Base-by-base conservation (phyloP, 768 basidiomycete species). In the Hypholoma fasciculare region DNA sequence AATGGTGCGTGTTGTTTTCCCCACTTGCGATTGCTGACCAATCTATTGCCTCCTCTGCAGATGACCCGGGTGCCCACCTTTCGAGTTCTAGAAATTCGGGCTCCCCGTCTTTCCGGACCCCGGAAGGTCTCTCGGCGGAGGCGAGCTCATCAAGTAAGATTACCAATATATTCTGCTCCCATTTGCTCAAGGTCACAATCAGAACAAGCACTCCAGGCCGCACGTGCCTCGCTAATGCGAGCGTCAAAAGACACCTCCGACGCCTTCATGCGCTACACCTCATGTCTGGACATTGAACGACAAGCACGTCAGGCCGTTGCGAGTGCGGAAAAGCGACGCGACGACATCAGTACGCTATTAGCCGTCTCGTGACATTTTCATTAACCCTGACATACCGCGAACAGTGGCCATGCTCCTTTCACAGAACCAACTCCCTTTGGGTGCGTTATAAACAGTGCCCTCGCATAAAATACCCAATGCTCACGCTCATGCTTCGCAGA, bases 161-260 rank as follows among this genome's bases (percentile, higher is more conserved):
- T 55, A 53, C 54, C 48, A 48, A 17, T 56, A 26, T 49, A 49
- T 56, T 58, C 46, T 27, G 43, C 60, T 54, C 36, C 59, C 49
- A 63, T 59, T 59, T 65, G 58, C 58, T 57, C 62, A 69, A 56
- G 23, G 67, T 54, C 27, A 57, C 52, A 26, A 54, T 49, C 57
- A 87, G 84, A 83, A 63, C 81, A 86, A 78, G 81, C 81, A 60
- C 76, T 90, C 46, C 83, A 85, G 69, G 82, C 79, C 50, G 81
- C 86, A 17, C 85, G 87, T 34, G 76, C 77, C 48, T 77, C 84
- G 4, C 74, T 89, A n/a, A 64, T 79, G 44, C 80, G 87, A 44
- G 85, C 87, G 19, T 87, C 87, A 65, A 84, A 86, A 65, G 87
- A 89, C 50, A 86, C 87, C 0, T 86, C 89, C 64, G 88, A 89